A percentile compares a stretch with the other conserved stretches of the same genome.
Conservation (phyloP, 2,329 filamentous ascomycete species). For the Penicillium sp. region DNA sequence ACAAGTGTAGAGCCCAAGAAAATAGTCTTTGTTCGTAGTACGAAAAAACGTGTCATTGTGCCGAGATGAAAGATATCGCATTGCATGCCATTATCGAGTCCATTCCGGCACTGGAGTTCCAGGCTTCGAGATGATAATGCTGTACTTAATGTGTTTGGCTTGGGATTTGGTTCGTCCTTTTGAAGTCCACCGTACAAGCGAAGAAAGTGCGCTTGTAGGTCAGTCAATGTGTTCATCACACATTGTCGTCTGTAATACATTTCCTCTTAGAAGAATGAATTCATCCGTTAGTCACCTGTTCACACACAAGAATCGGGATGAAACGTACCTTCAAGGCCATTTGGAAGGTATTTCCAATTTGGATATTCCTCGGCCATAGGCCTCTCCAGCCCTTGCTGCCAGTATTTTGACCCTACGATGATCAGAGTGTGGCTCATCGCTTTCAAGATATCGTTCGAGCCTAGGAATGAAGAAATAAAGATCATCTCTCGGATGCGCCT, state of each 20-base stretch:
- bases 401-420: conserved; percentile 41
- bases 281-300: conserved; percentile 4
- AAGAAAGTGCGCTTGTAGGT: conserved; percentile 48
- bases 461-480: conserved; percentile 40
- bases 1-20: conserved; percentile 47
- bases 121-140: conserved; percentile 25
- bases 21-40: conserved; percentile 45
- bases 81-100: conserved; percentile 45
- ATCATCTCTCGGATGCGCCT: conserved; percentile 45
- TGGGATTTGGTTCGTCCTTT: conserved; percentile 19
- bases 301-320: background rate
- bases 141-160: conserved; percentile 14
- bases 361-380: conserved; percentile 23
- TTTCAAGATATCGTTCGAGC: conserved; percentile 31
- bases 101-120: conserved; percentile 46
- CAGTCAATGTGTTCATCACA: conserved; percentile 47
- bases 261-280: conserved; percentile 37
- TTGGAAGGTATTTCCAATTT: conserved; percentile 43
- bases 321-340: conserved; percentile 45
- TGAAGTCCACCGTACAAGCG: conserved; percentile 45
- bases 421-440: conserved; percentile 41
- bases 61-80: conserved; percentile 52
- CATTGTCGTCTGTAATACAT: conserved; percentile 46
- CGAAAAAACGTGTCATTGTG: conserved; percentile 50
- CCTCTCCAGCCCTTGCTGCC: conserved; percentile 35